Evolutionary conservation across 2,329 filamentous ascomycete genomes (phyloP), one percentile per base, ranked within the genome.

Genomic region (Magnaporthiopsis rhizophila): DNA sequence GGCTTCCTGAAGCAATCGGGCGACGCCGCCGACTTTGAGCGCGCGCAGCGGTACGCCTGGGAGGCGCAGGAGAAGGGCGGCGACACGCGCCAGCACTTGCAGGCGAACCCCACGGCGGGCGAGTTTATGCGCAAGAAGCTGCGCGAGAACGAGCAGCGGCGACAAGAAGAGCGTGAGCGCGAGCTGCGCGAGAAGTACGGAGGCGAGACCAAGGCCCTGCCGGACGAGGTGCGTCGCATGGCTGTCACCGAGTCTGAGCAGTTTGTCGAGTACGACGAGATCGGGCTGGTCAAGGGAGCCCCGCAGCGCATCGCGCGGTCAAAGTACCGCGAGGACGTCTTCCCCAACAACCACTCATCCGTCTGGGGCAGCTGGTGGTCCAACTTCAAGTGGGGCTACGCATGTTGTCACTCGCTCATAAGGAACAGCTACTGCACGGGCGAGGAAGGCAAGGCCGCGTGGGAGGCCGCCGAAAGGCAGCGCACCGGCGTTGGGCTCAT

Each of bases 381-480:
- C 63, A 88, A 91, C 72, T 98, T 97, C 78, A 85, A 89, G 76
- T 99, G 95, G 95, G 95, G 95, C 1, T 99, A 97, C 76, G 85
- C 90, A 28, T 99, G 95, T 76, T 99, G 95, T 79, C 92, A 96
- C 74, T 97, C 92, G 0, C 89, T 87, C 28, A 86, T 96, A 67
- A 97, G 96, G 78, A 98, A 99, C 76, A 97, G 92, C 72, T 99
- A 98, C 72, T 99, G 95, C 75, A 98, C 94, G 0, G 95, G 95
- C 32, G 91, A 95, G 66, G 91, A 90, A 65, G 95, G 95, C 50
- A 96, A 87, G 74, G 79, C 79, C 66, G 93, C 92, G 1, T 92
- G 91, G 76, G 88, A 93, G 69, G 89, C 90, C 65, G 87, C 91
- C 0, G 88, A 95, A 68, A 79, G 73, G 69, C 86, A 83, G 72